Evolutionary conservation across 768 basidiomycete genomes (phyloP), one percentile per base, ranked within the genome.

Genomic region (Cystobasidium tubakii): DNA sequence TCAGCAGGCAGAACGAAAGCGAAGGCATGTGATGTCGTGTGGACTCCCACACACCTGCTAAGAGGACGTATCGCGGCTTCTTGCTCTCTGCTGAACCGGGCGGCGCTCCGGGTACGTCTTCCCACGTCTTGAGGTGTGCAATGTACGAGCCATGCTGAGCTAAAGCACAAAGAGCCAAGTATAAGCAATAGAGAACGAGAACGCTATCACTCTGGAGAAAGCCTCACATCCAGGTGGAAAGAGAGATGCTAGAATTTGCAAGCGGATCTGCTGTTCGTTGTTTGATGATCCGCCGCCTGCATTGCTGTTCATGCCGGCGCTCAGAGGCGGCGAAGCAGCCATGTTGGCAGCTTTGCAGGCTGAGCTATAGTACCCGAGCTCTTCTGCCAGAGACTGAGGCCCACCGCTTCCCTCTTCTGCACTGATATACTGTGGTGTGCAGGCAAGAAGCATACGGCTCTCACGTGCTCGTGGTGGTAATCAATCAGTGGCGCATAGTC

Each of bases 51-150:
- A 31, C 39, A 71, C 69, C 69, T 77, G 93, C 90, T 34, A 98
- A 83, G 74, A 97, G 84, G 74, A 98, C 89, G 81, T 91, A 98
- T 76, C 95, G 86, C 46, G 91, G 88, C 81, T 98, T 98, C 80
- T 83, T 85, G 25, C 86, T 27, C 43, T 75, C 72, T 27, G 73
- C 27, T 36, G 55, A 23, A 2, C 46, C 62, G 9, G 50, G 74
- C 31, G 74, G 73, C 17, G 74, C 54, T 29, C 9, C 85, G 85
- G 55, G 74, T 23, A 86, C 85, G 77, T 95, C 91, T 82, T 98
- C 95, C 88, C 88, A 92, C 33, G 97, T 91, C 84, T 94, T 96
- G 81, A 95, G 77, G 82, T 94, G 93, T 44, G 88, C 85, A 73
- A 94, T 87, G 80, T 96, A 94, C 23, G 85, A 65, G 39, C 73